These are phyloP conservation scores for Chamaenerion angustifolium DNA, from an alignment of 345 rosid species.

Conservation along the genomic window DNA sequence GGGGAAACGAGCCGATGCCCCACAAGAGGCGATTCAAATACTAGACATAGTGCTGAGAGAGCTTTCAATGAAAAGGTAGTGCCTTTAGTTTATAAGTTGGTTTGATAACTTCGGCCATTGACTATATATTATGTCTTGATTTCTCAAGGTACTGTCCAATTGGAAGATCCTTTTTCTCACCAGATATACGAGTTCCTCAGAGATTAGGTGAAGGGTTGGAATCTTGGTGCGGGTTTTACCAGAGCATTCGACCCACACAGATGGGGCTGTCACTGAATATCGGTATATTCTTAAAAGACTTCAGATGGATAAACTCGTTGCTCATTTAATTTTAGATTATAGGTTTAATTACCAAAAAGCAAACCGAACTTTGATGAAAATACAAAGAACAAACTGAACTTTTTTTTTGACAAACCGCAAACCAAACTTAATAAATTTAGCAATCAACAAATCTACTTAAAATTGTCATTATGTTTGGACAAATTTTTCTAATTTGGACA, in stretches of 20 bases:
- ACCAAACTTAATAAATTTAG: too few relatives aligned
- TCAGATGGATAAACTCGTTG: neutral
- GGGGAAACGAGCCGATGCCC: constrained; percentile 84
- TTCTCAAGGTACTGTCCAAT: constrained; percentile 55
- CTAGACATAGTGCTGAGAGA: constrained; percentile 88
- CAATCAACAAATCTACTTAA: too few relatives aligned
- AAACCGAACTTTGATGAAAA: too few relatives aligned
- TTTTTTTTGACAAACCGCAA: too few relatives aligned
- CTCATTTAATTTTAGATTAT: too few relatives aligned
- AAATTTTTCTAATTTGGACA: too few relatives aligned
- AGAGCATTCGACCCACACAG: constrained; percentile 93
- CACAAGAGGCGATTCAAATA: constrained; percentile 83
- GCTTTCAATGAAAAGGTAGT: constrained; percentile 62
- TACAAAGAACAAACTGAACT: too few relatives aligned
- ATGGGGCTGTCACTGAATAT: constrained; percentile 95
- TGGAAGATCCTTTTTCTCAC: constrained; percentile 93
- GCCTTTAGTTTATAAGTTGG: too few relatives aligned
- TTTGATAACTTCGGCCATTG: neutral
- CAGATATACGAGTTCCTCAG: constrained; percentile 60
- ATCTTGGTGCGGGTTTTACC: constrained; percentile 98
- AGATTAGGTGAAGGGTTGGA: constrained; percentile 92
- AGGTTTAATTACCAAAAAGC: too few relatives aligned
- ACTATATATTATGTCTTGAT: neutral
- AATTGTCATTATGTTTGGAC: too few relatives aligned
- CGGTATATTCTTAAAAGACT: constrained; percentile 27